phyloP scores from a whole-genome alignment of 805 yeast genomes.

The Candida maltosa region DNA sequence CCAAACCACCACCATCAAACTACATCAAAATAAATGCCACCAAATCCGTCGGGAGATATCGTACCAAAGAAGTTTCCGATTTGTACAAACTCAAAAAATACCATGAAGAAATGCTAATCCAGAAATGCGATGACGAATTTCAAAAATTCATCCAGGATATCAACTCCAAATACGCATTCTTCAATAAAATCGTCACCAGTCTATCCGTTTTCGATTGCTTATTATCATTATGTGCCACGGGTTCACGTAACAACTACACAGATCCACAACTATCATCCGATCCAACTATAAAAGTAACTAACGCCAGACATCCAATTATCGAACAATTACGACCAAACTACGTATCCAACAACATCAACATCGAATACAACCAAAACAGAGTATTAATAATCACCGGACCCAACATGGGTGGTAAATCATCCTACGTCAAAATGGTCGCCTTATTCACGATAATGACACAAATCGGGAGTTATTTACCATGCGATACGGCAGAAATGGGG shows the following conservation, averaged over 20 bases:
- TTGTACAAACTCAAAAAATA: slow-evolving; percentile 56
- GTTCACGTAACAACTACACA: slow-evolving; percentile 42
- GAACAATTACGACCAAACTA: slow-evolving; percentile 46
- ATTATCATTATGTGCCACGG: slow-evolving; percentile 60
- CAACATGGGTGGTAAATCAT: slow-evolving; percentile 85
- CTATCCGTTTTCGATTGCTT: slow-evolving; percentile 65
- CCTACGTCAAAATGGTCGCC: slow-evolving; percentile 73
- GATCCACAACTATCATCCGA: slow-evolving; percentile 47
- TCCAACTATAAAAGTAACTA: slow-evolving; percentile 43
- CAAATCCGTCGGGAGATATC: slow-evolving; percentile 63
- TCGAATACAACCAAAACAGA: slow-evolving; percentile 46
- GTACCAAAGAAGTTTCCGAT: slow-evolving; percentile 56
- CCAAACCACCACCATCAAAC: slow-evolving; percentile 58
- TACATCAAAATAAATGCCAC: slow-evolving; percentile 80
- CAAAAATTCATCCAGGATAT: slow-evolving; percentile 32
- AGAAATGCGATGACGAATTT: slow-evolving; percentile 48
- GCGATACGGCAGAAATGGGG: slow-evolving; percentile 56
- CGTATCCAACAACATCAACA: slow-evolving; percentile 63
- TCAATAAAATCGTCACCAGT: slow-evolving; percentile 39
- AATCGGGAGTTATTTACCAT: slow-evolving; percentile 75
- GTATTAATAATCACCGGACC: slow-evolving; percentile 76
- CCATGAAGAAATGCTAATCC: slow-evolving; percentile 51
- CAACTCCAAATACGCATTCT: slow-evolving; percentile 29
- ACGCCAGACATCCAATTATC: slow-evolving; percentile 67
- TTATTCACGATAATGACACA: slow-evolving; percentile 70